Base-by-base conservation (phyloP, 495 filamentous ascomycete genomes). In the Penicillium nucicola region DNA sequence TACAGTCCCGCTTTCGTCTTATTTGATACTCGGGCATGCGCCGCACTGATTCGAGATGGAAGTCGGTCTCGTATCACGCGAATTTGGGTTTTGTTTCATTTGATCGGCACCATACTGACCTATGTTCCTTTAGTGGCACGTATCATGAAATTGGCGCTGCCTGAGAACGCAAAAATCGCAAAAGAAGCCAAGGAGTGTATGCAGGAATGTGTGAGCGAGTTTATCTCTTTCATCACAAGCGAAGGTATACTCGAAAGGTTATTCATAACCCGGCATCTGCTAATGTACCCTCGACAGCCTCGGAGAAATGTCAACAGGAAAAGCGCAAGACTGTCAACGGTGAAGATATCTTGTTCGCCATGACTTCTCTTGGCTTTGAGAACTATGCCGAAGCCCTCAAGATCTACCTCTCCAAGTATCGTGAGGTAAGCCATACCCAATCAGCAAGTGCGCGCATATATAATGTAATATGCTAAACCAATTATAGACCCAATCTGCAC, bases 171-270 rank as follows among this genome's bases (percentile, higher is more conserved):
- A 48, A 98, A 98, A 78, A 98, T 98, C 55, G 93, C 93, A 35
- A 98, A 98, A 64, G 93, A 98, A 69, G 93, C 93, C 28, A 98
- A 98, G 69, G 93, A 98, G 67, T 98, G 93, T 74, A 97, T 98
- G 93, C 93, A 98, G 70, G 93, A 98, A 75, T 98, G 93, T 63
- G 93, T 98, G 52, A 97, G 92, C 85, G 93, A 98, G 79, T 98
- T 97, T 72, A 98, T 98, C 77, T 97, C 92, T 14, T 98, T 98
- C 77, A 98, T 98, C 70, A 98, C 93, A 22, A 97, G 92, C 68
- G 93, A 98, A 81, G 93, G 93, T 95, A 64, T 47, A 66, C 48
- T n/a, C 23, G 11, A 42, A 52, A 38, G 5, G 31, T n/a, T 44
- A n/a, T 28, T 8, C 25, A 9, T 28, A 30, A 55, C 40, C 4